Evolutionary conservation across 768 basidiomycete species (phyloP), one percentile per base, ranked within the genome.

Genomic region (Lanmaoa pseudosensibilis): DNA sequence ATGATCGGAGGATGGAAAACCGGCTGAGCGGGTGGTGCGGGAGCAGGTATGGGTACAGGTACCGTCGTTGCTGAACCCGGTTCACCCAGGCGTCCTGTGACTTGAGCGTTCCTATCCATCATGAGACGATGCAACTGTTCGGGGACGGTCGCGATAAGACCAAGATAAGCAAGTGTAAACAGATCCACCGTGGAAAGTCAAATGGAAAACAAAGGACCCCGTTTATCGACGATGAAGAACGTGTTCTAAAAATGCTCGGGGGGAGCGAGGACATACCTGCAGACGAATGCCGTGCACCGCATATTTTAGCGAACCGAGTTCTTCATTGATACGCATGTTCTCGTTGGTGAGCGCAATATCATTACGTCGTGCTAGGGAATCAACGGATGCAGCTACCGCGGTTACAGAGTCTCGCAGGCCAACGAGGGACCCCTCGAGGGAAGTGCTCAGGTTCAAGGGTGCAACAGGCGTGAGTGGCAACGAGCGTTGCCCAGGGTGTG

Each of bases 231-330:
- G 39, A 50, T 18, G 50, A 33, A 41, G 27, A 21, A 55, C 7
- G 34, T 7, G 32, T 9, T 48, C 47, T 49, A 56, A 53, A 56
- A 54, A 48, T 43, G 34, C 2, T 34, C 2, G 25, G 25, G 53
- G n/a, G 62, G 54, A 51, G 48, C 49, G 13, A 37, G 37, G 27
- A 72, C 80, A 13, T 54, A 90, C 85, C 82, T 92, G 90, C 79
- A 92, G 87, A 52, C 90, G 78, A 45, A 93, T 69, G 2, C 90
- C 90, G 59, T 92, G 87, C 41, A 92, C 76, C 49, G 79, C 83
- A 23, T 81, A 86, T 49, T 86, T 79, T 47, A 93, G 64, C 21
- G 84, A 83, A 62, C 83, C 82, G 33, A 90, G 77, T 67, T 93
- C 90, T 61, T 93, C 90, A 43, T 83, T 84, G 56, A 87, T 72